Evolutionary conservation across 768 basidiomycete genomes (phyloP), one percentile per base, ranked within the genome.

Genomic region (Boletus sensibilis): DNA sequence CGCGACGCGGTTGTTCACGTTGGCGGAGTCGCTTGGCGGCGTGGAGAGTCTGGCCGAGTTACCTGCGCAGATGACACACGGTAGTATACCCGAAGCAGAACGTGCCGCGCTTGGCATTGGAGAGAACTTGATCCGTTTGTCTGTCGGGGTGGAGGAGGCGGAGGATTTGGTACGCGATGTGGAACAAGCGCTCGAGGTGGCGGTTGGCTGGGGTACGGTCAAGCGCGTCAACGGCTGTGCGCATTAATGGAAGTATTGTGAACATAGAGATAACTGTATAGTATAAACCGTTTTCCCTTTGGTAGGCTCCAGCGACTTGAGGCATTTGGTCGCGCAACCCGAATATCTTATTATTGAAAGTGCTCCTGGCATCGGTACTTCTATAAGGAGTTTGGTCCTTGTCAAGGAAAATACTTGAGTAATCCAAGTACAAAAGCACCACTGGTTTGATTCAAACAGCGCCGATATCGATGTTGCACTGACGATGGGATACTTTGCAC

Each of bases 11-110:
- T 67, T 95, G 34, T 94, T 94, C 66, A 80, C 86, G 25, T 78
- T 98, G 13, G 95, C 94, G 1, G 94, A 95, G 79, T 86, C 84
- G 25, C 74, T 98, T 5, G 96, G 96, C 1, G 96, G 94, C 0
- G 92, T 97, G 6, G 96, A 98, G 79, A 88, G 86, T 69, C 74
- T 98, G 34, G 90, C 90, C 0, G 94, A 98, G 71, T 79, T 90
- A 43, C 95, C 94, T 0, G 84, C 86, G 42, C 76, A 78, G 72
- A 97, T 97, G 94, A 96, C 93, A 9, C 95, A 97, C 69, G 86
- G 83, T 2, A 82, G 82, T 48, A 84, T 92, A 46, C 87, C 91
- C 0, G 78, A 80, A 25, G 83, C 72, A 1, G 88, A 91, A 71
- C 76, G 92, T 12, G 82, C 76, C 29, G 49, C 74, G 14, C 74